These are phyloP conservation scores for Lasiosphaeria miniovina DNA, from an alignment of 495 filamentous ascomycete species.

Conservation along the genomic window DNA sequence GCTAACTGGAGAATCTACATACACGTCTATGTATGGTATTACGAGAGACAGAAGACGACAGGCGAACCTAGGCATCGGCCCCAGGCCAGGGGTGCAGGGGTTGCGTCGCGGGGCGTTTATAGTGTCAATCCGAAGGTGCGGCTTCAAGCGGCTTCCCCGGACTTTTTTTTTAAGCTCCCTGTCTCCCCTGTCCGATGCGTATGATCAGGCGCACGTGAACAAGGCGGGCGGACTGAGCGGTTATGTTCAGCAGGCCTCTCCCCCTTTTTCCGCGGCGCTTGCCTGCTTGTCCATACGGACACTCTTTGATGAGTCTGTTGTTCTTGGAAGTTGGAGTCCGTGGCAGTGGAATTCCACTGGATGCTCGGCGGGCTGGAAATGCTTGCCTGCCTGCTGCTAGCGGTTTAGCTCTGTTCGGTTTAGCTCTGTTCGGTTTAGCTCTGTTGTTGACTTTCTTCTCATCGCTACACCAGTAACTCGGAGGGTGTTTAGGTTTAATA, in stretches of 20 bases:
- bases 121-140: slow-evolving; percentile 10
- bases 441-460: neutral
- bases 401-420: neutral
- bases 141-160: slow-evolving; percentile 29
- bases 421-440: neutral
- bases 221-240: slow-evolving; percentile 1
- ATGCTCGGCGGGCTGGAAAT: too few species aligned
- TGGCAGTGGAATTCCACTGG: neutral
- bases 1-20: neutral
- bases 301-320: too few species aligned
- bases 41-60: too few species aligned
- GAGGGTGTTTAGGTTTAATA: neutral
- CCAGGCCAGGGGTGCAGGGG: neutral
- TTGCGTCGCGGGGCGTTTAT: neutral
- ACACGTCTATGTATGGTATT: too few species aligned
- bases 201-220: slow-evolving; percentile 36
- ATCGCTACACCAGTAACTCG: neutral
- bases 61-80: too few species aligned
- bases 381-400: too few species aligned
- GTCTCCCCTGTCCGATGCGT: slow-evolving; percentile 10
- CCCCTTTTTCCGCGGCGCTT: slow-evolving; percentile 4
- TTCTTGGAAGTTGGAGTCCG: too few species aligned
- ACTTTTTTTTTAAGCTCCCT: slow-evolving; percentile 7
- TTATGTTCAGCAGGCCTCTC: too few species aligned
- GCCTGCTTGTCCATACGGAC: too few species aligned